Conservation (phyloP, 345 rosid species). For the Sapria himalayana region DNA sequence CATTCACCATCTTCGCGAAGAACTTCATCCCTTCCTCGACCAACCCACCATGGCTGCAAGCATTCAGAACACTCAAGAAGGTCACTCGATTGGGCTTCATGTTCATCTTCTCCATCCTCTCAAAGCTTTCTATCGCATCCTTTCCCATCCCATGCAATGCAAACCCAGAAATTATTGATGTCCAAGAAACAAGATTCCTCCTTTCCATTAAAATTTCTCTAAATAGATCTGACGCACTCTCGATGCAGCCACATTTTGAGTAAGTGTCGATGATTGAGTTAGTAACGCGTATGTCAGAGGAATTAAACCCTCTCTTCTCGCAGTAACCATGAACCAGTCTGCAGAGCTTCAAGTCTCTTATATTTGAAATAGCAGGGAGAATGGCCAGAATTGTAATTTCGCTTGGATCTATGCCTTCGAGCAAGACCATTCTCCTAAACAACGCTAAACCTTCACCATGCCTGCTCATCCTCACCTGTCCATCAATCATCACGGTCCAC, state of each 20-base stretch:
- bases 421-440: conserved; percentile 42
- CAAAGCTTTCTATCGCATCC: conserved; percentile 38
- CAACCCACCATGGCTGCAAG: conserved; percentile 78
- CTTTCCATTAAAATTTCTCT: conserved; percentile 18
- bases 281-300: conserved; percentile 32
- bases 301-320: conserved; percentile 32
- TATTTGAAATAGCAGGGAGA: conserved; percentile 37
- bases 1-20: conserved; percentile 35
- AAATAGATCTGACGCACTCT: conserved; percentile 34
- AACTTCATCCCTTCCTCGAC: conserved; percentile 46
- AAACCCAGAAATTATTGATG: conserved; percentile 58
- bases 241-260: conserved; percentile 60
- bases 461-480: conserved; percentile 30
- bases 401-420: conserved; percentile 26
- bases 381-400: conserved; percentile 51
- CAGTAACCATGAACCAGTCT: conserved; percentile 38
- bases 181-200: conserved; percentile 62
- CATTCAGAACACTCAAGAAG: conserved; percentile 53
- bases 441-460: conserved; percentile 31
- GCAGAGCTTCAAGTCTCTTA: conserved; percentile 28
- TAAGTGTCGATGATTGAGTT: conserved; percentile 51
- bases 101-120: conserved; percentile 36
- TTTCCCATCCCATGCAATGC: conserved; percentile 72
- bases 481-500: conserved; percentile 74
- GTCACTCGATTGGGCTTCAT: conserved; percentile 48